These are phyloP conservation scores for Alectoria sarmentosa DNA, from an alignment of 495 filamentous ascomycete genomes.

Conservation along the genomic window DNA sequence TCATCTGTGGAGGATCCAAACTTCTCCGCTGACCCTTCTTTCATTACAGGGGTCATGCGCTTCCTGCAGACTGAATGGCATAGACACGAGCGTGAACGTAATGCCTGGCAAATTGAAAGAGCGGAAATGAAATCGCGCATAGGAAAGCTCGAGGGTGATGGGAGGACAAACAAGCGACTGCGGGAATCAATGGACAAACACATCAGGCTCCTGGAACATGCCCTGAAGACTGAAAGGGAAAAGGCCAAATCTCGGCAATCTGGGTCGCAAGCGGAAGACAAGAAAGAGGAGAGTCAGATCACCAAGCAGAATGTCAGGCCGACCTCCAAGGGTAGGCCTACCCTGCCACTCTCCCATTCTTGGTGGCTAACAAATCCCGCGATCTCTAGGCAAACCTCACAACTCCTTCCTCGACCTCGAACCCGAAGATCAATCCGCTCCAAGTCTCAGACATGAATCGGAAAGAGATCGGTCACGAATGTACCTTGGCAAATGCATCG, in stretches of 20 bases:
- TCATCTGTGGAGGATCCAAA: not conserved
- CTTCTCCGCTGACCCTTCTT: constrained; percentile 2
- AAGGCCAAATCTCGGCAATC: constrained; percentile 37
- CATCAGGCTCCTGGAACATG: constrained; percentile 82
- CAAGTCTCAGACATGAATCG: constrained; percentile 50
- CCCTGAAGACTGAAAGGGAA: constrained; percentile 69
- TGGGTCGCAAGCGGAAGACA: constrained; percentile 37
- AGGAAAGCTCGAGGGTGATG: constrained; percentile 87
- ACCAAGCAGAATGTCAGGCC: constrained; percentile 41
- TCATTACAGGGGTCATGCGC: constrained; percentile 82
- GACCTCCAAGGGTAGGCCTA: constrained; percentile 32
- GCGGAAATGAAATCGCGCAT: constrained; percentile 99
- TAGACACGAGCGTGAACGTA: constrained; percentile 93
- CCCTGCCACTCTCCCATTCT: not conserved
- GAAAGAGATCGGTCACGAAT: constrained; percentile 46
- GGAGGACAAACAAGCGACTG: constrained; percentile 72
- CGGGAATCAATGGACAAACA: constrained; percentile 85
- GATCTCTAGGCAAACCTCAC: constrained; percentile 27
- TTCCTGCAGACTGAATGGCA: constrained; percentile 99
- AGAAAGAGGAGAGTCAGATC: constrained; percentile 38
- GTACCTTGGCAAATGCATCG: constrained; percentile 48
- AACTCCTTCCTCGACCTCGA: constrained; percentile 39
- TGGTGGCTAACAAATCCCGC: constrained; percentile 29
- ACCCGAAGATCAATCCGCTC: constrained; percentile 46
- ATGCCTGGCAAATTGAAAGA: constrained; percentile 97